Base-by-base conservation (phyloP, 2,329 filamentous ascomycete species). In the Lecanosticta acicola region DNA sequence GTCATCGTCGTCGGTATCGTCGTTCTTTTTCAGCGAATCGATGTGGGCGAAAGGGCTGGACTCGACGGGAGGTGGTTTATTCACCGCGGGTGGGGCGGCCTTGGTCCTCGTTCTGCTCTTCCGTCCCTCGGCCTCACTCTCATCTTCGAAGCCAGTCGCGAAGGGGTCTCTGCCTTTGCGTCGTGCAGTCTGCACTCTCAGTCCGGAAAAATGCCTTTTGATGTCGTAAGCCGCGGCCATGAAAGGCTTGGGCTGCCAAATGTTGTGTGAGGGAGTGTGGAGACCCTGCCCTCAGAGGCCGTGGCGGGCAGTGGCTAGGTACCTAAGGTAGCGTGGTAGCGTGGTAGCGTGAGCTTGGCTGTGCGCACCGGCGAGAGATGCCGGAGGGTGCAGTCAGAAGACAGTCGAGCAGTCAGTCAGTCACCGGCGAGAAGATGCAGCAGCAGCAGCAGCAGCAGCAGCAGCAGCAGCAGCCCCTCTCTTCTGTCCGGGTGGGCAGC, bases 81-180 rank as follows among this genome's bases (percentile, higher is more conserved):
- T 16, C 3, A 17, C 14, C 17, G 19, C 52, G 43, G 54, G 49
- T 44, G 49, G 42, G 43, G 34, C 43, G 21, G 53, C 41, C 50
- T 53, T 56, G 43, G 54, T 55, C 47, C 58, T 58, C 36, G 53
- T 45, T 49, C 55, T 51, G 51, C 55, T 55, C 43, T 54, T 48
- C 45, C 53, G 53, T 44, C 46, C 46, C 35, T 58, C 50, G 45
- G n/a, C n/a, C 41, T 61, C 58, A 40, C 54, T 56, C 49, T 63
- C 60, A 59, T 62, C 60, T 49, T 63, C 60, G 50, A 63, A 63
- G 51, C 59, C 57, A 17, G 59, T 59, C 14, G 59, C 60, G 41
- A 62, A 64, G 29, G 61, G 61, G 37, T 63, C 58, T 17, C 48
- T 45, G 43, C 58, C 50, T 42, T 53, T 53, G 14, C 58, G 56